Evolutionary conservation across 768 basidiomycete genomes (phyloP).

Genomic region (Podaxis mareebaensis): DNA sequence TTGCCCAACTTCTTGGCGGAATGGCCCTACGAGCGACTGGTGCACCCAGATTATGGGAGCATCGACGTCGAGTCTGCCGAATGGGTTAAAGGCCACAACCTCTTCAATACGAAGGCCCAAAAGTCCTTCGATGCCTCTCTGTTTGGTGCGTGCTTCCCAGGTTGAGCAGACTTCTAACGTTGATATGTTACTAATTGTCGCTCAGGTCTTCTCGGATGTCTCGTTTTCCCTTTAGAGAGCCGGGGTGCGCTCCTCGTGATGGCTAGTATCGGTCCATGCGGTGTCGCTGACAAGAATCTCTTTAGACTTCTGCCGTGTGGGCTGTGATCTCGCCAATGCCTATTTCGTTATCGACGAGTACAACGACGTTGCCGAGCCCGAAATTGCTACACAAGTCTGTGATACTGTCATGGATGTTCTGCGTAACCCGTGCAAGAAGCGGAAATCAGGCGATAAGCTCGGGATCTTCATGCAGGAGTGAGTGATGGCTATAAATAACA

Average conservation of each 20-base stretch:
- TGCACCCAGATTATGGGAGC: slow-evolving; percentile 18
- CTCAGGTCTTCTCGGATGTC: slow-evolving; percentile 14
- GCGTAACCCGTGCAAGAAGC: slow-evolving; percentile 23
- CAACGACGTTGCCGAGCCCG: slow-evolving; percentile 20
- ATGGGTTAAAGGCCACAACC: slow-evolving; percentile 26
- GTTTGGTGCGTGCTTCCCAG: slow-evolving; percentile 20
- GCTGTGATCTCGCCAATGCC: slow-evolving; percentile 24
- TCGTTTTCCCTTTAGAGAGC: neutral
- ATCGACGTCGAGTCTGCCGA: slow-evolving; percentile 24
- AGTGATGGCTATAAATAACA: neutral
- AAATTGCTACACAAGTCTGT: slow-evolving; percentile 17
- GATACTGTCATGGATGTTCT: slow-evolving; percentile 26
- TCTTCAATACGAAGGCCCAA: slow-evolving; percentile 26
- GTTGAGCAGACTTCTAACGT: neutral
- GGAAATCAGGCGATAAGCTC: slow-evolving; percentile 20
- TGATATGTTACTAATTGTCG: neutral
- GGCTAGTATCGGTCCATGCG: no score
- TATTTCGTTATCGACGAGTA: slow-evolving; percentile 26
- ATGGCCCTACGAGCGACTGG: slow-evolving; percentile 15
- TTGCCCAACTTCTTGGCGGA: slow-evolving; percentile 12
- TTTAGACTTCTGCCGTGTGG: slow-evolving; percentile 12
- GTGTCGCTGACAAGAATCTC: neutral
- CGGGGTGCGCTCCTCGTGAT: neutral
- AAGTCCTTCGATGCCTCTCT: slow-evolving; percentile 25
- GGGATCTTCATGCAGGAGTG: slow-evolving; percentile 13